Evolutionary conservation across 139 green algal species (phyloP), one percentile per base, ranked within the genome.

Genomic region (Chlorella ohadii): DNA sequence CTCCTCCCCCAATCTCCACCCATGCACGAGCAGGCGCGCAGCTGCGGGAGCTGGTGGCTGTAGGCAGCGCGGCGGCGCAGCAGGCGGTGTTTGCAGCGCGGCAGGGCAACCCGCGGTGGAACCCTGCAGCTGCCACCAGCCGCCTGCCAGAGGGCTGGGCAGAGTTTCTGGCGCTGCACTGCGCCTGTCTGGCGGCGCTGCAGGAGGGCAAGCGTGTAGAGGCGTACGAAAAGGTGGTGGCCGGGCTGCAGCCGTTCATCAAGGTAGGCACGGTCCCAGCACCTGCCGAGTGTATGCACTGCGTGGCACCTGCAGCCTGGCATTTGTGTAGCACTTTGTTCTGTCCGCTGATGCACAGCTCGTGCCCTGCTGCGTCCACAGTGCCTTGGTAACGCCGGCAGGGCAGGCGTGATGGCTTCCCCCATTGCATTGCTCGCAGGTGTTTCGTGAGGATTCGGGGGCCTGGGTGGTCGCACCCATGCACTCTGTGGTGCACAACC

Each of bases 381-480:
- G n/a, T n/a, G n/a, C n/a, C n/a, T n/a, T n/a, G n/a, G n/a, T n/a
- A n/a, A n/a, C n/a, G n/a, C n/a, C n/a, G n/a, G n/a, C n/a, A n/a
- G n/a, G n/a, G n/a, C n/a, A n/a, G n/a, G n/a, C n/a, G n/a, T n/a
- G n/a, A n/a, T n/a, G n/a, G n/a, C n/a, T n/a, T n/a, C n/a, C n/a
- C n/a, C n/a, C n/a, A n/a, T n/a, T n/a, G n/a, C n/a, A n/a, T n/a
- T n/a, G n/a, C n/a, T n/a, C n/a, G 28, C 23, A 89, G 74, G 59
- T 85, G 27, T 93, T 93, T 38, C 82, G 87, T 27, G 72, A 90
- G 34, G 90, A 92, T 34, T 3, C 56, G 7, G 77, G 82, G 2
- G 78, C 82, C 4, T 93, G 90, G 90, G 59, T 92, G 56, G 76
- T 93, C 16, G 20, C 74, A 31, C 84, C 85, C 15, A 91, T 93